Conservation (phyloP, 2,329 filamentous ascomycete genomes). For the Trichoderma arundinaceum region DNA sequence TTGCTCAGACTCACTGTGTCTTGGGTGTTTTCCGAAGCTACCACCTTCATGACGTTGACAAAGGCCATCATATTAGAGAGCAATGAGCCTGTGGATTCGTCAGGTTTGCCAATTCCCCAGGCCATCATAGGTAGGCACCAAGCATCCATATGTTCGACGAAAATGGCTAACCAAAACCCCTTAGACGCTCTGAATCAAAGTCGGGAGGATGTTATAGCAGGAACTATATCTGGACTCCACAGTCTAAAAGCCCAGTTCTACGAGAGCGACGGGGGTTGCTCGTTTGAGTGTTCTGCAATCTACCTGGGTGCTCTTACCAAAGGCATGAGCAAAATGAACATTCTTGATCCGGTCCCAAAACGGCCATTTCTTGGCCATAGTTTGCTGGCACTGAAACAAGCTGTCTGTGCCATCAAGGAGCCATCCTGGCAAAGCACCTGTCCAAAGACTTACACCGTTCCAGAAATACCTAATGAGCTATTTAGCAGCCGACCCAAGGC, state of each 20-base stretch:
- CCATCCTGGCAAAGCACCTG: no score
- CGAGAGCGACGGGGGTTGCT: not conserved
- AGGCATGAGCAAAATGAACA: not conserved
- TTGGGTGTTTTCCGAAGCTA: not conserved
- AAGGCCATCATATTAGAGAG: not conserved
- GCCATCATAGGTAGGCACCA: not conserved
- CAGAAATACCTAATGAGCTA: no score
- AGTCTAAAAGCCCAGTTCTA: not conserved
- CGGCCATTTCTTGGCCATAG: not conserved
- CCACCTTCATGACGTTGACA: not conserved
- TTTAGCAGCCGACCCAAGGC: no score
- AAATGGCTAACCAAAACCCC: not conserved
- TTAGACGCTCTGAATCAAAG: not conserved
- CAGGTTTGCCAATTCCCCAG: conserved; percentile 9
- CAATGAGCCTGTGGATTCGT: not conserved
- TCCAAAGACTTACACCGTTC: no score
- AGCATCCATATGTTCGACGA: no score
- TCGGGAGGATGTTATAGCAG: not conserved
- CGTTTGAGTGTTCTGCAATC: conserved; percentile 11
- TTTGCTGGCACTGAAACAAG: not conserved
- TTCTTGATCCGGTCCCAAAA: not conserved
- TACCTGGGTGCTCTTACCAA: conserved; percentile 7
- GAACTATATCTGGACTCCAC: not conserved
- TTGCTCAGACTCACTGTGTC: not conserved
- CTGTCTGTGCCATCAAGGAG: not conserved